Base-by-base conservation (phyloP, 1,284 basidiomycete genomes). In the Termitomyces sp. region DNA sequence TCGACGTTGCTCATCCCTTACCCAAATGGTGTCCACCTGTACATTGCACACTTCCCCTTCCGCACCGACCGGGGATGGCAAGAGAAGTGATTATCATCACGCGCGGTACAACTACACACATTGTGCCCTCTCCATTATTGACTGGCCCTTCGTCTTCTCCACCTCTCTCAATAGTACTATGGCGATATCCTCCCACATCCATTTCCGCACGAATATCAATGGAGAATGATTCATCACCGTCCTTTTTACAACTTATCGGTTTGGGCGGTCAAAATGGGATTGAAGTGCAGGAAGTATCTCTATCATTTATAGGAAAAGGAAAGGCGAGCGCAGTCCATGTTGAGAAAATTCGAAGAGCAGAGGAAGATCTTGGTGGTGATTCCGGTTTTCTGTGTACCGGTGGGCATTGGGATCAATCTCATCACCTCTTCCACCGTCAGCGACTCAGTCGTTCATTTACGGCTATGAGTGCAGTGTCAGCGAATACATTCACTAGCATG, bases 401-500 rank as follows among this genome's bases (percentile, higher is more conserved):
- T 18, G 89, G 88, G 5, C 80, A 84, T 57, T 91, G 88, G 88
- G 79, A 89, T 55, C 70, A 74, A 24, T 69, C 75, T 21, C 64
- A 72, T 35, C 70, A 70, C 47, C 65, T 72, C 30, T 72, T 74
- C 19, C 68, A 72, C 8, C 66, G 68, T 3, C 62, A 63, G 26
- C 62, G 50, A 28, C 57, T 73, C 38, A 67, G 66, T 42, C 73
- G 75, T 30, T 68, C 72, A 28, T 68, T 70, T 51, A 76, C 79
- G 47, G 63, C 67, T 5, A 59, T 72, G 18, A 79, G 77, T 60
- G 66, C 66, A 3, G 14, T 37, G 24, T 82, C 81, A 6, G 60
- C 57, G 0, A 60, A 62, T 39, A 79, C 80, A 8, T 72, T 70
- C 44, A 73, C 73, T 49, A 84, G 75, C 45, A 63, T 79, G 53